Evolutionary conservation across 768 basidiomycete genomes (phyloP).

Genomic region (Hydnum rufescens): DNA sequence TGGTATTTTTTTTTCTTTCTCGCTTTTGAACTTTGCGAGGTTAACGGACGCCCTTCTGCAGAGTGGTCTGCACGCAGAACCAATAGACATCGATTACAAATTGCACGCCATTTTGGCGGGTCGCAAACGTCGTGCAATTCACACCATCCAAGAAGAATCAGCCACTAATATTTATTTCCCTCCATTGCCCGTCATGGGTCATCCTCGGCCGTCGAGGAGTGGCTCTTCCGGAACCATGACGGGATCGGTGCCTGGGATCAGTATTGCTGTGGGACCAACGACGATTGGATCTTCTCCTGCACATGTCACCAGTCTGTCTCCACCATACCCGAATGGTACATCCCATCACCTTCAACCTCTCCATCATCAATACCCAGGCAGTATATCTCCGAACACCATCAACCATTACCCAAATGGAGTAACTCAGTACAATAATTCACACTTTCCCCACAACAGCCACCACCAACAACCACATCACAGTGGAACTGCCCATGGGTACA

Average conservation of each 20-base stretch:
- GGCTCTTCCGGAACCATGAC: background rate
- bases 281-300: too few species aligned
- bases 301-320: too few species aligned
- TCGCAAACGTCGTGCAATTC: constrained; percentile 67
- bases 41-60: constrained; percentile 5
- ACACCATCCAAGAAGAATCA: constrained; percentile 90
- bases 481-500: too few species aligned
- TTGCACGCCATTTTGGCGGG: constrained; percentile 81
- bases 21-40: background rate
- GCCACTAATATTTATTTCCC: constrained; percentile 94
- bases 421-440: too few species aligned
- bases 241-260: background rate
- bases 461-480: too few species aligned
- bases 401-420: background rate
- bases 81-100: constrained; percentile 88
- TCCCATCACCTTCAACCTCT: too few species aligned
- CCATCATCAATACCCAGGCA: background rate
- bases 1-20: constrained; percentile 34
- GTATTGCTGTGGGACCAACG: background rate
- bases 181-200: constrained; percentile 54
- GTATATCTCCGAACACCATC: background rate
- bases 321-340: too few species aligned
- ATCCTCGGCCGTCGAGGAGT: background rate
- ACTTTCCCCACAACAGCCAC: too few species aligned
- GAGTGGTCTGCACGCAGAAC: constrained; percentile 65